phyloP scores from a whole-genome alignment of 176 grass and related monocot species.

The Musa beccarii region DNA sequence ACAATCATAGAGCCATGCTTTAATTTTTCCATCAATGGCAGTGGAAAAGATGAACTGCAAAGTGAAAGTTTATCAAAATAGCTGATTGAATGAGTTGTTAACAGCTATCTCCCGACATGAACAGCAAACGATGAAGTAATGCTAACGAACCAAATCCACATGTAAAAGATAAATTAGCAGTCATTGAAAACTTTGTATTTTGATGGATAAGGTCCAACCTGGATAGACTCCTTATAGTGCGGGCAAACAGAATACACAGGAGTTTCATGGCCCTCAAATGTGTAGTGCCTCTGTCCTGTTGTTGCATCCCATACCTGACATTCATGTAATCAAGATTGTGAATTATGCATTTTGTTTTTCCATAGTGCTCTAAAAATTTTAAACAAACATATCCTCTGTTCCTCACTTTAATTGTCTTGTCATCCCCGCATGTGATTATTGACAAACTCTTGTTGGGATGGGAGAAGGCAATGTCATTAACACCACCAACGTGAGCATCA shows the following conservation, averaged over 20 bases:
- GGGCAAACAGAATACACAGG: constrained; percentile 99
- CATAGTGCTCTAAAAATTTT: too few relatives aligned
- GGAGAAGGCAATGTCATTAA: constrained; percentile 99
- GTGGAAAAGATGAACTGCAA: constrained; percentile 98
- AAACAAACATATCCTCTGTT: neutral
- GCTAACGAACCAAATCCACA: too few relatives aligned
- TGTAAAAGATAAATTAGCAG: too few relatives aligned
- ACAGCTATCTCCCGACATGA: too few relatives aligned
- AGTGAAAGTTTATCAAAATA: neutral
- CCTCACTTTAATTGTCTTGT: constrained; percentile 89
- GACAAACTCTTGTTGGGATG: constrained; percentile 94
- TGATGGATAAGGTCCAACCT: constrained; percentile 32
- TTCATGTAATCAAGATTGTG: constrained; percentile 14
- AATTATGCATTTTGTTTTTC: neutral
- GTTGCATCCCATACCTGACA: constrained; percentile 96
- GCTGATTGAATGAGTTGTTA: too few relatives aligned
- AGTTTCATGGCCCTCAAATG: constrained; percentile 95
- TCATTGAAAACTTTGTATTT: constrained; percentile 2
- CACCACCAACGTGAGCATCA: constrained; percentile 90
- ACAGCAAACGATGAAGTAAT: too few relatives aligned
- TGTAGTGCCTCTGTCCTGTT: constrained; percentile 87
- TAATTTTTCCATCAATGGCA: constrained; percentile 97
- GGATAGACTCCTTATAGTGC: constrained; percentile 96
- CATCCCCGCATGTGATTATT: constrained; percentile 97
- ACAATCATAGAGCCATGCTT: constrained; percentile 98